Evolutionary conservation across 163 green algal genomes (phyloP), one percentile per base, ranked within the genome.

Genomic region (Chlamydomonas reinhardtii): DNA sequence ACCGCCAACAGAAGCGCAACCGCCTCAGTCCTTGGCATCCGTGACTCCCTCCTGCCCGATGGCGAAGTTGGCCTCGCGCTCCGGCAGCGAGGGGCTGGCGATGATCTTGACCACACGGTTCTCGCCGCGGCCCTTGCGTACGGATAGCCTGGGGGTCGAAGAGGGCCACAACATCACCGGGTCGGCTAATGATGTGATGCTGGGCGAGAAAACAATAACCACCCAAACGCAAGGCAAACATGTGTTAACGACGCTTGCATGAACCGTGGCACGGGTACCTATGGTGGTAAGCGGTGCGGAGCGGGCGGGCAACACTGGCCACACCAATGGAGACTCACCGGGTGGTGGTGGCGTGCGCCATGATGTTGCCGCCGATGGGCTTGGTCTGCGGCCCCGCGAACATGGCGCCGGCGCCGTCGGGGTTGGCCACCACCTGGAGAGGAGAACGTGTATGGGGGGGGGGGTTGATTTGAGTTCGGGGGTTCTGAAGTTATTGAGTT

Each of bases 311-410:
- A n/a, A 56, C 12, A 14, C 48, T 14, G 9, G 19, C 6, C 48
- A 56, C 11, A 56, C 48, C 48, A 19, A 8, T 48, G 5, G 5
- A 14, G 39, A 48, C 39, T 5, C 8, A 56, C 48, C 48, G 48
- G 11, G 48, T 56, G 48, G 48, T 56, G 48, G 97, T 97, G 31
- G 98, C 97, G 91, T 99, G 98, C n/a, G 98, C 98, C 96, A 99
- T 99, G 92, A 99, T 99, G 93, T 99, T 99, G 80, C 98, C 98
- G 37, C 98, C 98, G 79, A 99, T 99, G n/a, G 98, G 96, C 93
- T 99, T 99, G 32, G 99, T 87, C 31, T 90, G 88, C 4, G 95
- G 96, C 0, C 95, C 97, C n/a, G 78, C 80, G n/a, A 95, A 94
- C 95, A 99, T 99, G 93, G 98, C 97, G 22, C 31, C 56, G 32